Conservation (phyloP, 208 protist species). For the Herpetomonas samuelpessoai region DNA sequence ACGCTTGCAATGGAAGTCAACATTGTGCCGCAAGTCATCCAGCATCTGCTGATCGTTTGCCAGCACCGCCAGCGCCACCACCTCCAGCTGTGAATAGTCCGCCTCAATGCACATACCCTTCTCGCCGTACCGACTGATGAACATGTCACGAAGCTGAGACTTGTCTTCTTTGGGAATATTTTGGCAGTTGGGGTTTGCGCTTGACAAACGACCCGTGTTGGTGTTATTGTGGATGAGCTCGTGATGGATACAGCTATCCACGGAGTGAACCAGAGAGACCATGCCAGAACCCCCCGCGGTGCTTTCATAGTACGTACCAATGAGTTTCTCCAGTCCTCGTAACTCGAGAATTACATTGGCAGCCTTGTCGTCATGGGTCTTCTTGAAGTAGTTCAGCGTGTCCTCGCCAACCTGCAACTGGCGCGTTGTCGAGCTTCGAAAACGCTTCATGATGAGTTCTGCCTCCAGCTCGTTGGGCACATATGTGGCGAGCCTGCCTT, state of each 20-base stretch:
- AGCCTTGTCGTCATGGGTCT: conserved; percentile 67
- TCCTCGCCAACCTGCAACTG: conserved; percentile 89
- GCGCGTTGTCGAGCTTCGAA: conserved; percentile 69
- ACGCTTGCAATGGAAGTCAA: conserved; percentile 94
- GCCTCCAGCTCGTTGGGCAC: conserved; percentile 78
- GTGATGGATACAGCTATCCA: conserved; percentile 91
- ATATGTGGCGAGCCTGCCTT: conserved; percentile 63
- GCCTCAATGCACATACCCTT: conserved; percentile 91
- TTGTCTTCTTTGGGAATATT: conserved; percentile 94
- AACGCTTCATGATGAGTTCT: conserved; percentile 82
- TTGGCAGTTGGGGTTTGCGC: conserved; percentile 92
- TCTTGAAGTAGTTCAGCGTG: conserved; percentile 86
- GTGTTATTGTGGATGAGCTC: conserved; percentile 94
- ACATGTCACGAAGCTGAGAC: conserved; percentile 86
- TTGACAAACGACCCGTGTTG: conserved; percentile 81
- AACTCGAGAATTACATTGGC: conserved; percentile 83
- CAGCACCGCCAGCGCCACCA: conserved; percentile 89
- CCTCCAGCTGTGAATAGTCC: conserved; percentile 93
- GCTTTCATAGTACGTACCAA: conserved; percentile 92
- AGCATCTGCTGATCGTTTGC: conserved; percentile 89
- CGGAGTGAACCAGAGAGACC: conserved; percentile 87
- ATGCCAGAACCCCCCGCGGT: conserved; percentile 89
- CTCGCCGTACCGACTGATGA: conserved; percentile 86
- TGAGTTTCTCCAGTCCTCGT: conserved; percentile 87
- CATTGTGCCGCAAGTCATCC: conserved; percentile 84